A percentile compares a stretch with the other conserved stretches of the same genome.
Evolutionary conservation across 176 grass and related monocot genomes (phyloP).

Genomic region (Phragmites australis): DNA sequence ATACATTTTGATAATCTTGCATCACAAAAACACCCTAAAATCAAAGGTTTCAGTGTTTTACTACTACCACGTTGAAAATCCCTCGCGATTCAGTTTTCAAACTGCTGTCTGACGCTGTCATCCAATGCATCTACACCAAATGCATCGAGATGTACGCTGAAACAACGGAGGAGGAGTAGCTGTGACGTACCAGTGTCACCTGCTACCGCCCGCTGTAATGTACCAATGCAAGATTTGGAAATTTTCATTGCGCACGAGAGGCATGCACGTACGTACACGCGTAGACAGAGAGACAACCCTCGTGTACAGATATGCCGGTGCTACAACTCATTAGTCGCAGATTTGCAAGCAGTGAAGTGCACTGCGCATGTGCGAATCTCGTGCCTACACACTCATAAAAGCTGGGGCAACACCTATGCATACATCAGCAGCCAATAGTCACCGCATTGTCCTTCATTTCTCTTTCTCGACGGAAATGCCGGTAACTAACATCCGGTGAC

Average conservation of each 20-base stretch:
- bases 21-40: too few species aligned
- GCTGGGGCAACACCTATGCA: not conserved
- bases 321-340: not conserved
- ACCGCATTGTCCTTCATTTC: not conserved
- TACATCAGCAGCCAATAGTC: too few species aligned
- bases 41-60: too few species aligned
- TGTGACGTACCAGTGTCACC: too few species aligned
- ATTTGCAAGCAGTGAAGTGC: not conserved
- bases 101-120: too few species aligned
- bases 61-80: too few species aligned
- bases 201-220: too few species aligned
- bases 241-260: not conserved
- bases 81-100: too few species aligned
- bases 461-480: not conserved
- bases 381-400: not conserved
- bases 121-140: too few species aligned
- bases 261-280: not conserved
- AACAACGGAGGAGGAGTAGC: too few species aligned
- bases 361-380: not conserved
- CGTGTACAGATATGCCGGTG: not conserved
- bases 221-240: not conserved
- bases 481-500: not conserved
- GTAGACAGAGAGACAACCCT: not conserved
- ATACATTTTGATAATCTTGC: too few species aligned
- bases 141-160: too few species aligned